These are phyloP conservation scores for Penicillium robsamsonii DNA, from an alignment of 495 filamentous ascomycete genomes.

Conservation along the genomic window DNA sequence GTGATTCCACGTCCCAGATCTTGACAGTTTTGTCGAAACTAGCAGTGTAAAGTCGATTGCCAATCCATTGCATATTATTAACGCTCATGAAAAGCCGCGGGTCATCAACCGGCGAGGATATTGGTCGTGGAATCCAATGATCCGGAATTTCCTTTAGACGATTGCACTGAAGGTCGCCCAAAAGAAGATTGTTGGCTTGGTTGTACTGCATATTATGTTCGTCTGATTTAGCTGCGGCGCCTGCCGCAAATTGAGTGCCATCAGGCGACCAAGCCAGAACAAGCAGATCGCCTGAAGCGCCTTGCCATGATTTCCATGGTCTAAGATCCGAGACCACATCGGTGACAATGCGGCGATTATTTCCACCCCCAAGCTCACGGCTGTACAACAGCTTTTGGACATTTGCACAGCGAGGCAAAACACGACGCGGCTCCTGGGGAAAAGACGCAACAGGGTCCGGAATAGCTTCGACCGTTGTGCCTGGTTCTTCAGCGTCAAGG, in stretches of 20 bases:
- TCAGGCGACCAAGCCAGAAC: constrained; percentile 50
- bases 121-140: constrained; percentile 61
- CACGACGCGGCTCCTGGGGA: constrained; percentile 2
- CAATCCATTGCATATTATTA: constrained; percentile 70
- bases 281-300: constrained; percentile 52
- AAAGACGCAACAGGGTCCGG: background rate
- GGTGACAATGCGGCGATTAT: constrained; percentile 17
- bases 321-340: constrained; percentile 28
- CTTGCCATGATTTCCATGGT: constrained; percentile 47
- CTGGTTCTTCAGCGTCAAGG: constrained; percentile 2
- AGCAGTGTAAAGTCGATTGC: constrained; percentile 64
- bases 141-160: constrained; percentile 64
- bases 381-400: constrained; percentile 22
- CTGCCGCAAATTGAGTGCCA: constrained; percentile 51
- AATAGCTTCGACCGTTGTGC: background rate
- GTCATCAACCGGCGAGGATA: constrained; percentile 54
- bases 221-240: constrained; percentile 73
- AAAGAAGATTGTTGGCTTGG: constrained; percentile 68
- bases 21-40: constrained; percentile 81
- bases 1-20: constrained; percentile 58
- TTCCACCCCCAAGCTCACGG: constrained; percentile 27
- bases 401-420: constrained; percentile 2
- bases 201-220: constrained; percentile 82
- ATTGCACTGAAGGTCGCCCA: constrained; percentile 60
- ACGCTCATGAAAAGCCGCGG: constrained; percentile 77